Evolutionary conservation across 1,284 basidiomycete species (phyloP).

Genomic region (Pyrrhoderma noxium): DNA sequence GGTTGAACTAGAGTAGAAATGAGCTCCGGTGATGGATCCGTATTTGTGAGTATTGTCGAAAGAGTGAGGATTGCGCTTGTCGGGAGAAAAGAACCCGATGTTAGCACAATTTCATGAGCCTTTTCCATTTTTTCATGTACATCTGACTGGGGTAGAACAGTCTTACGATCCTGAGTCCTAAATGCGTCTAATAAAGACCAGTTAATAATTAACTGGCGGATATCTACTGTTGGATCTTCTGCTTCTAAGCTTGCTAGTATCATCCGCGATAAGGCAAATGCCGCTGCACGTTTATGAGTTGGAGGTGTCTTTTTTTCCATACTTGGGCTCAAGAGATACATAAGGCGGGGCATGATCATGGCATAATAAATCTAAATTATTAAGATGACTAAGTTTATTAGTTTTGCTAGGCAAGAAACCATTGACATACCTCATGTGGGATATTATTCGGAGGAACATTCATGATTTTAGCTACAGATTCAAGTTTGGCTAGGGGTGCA

Average conservation of each 20-base stretch:
- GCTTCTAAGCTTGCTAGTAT: conserved; percentile 27
- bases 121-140: neutral
- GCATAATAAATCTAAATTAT: conserved; percentile 50
- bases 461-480: conserved; percentile 55
- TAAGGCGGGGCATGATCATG: conserved; percentile 45
- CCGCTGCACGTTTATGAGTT: conserved; percentile 52
- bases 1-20: conserved; percentile 61
- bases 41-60: conserved; percentile 57
- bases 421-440: conserved; percentile 40
- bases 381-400: conserved; percentile 1
- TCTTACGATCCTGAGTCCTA: neutral
- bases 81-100: conserved; percentile 23
- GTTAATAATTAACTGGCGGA: conserved; percentile 30
- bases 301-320: conserved; percentile 29
- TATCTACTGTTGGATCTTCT: conserved; percentile 25
- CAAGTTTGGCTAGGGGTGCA: conserved; percentile 55
- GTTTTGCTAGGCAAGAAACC: neutral
- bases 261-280: conserved; percentile 63
- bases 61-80: conserved; percentile 40
- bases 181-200: conserved; percentile 34
- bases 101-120: conserved; percentile 12
- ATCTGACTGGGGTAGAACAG: neutral
- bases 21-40: conserved; percentile 69
- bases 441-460: conserved; percentile 48
- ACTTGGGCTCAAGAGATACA: conserved; percentile 36